phyloP scores from a whole-genome alignment of 371 early-diverging fungal genomes.

The Haplosporangium sp. region DNA sequence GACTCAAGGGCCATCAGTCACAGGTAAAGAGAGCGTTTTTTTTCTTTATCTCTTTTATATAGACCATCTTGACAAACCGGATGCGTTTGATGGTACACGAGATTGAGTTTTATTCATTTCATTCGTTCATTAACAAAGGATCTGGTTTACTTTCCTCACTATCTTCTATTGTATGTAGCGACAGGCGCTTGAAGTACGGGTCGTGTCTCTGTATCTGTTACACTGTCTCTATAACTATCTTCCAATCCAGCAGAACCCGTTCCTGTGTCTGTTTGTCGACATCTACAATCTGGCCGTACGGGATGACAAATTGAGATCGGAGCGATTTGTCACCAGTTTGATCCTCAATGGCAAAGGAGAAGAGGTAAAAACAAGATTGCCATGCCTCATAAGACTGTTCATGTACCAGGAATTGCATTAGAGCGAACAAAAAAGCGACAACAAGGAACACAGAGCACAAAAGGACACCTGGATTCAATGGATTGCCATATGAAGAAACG shows the following conservation, averaged over 20 bases:
- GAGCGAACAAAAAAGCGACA: no score
- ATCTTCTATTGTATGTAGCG: conserved; percentile 9
- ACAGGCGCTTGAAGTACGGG: conserved; percentile 36
- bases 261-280: conserved; percentile 52
- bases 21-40: conserved; percentile 16
- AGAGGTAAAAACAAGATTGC: conserved; percentile 23
- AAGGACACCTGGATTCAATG: no score
- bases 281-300: conserved; percentile 44
- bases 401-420: no score
- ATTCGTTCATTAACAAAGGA: conserved; percentile 4
- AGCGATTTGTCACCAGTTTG: conserved; percentile 49
- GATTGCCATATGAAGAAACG: no score
- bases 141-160: not conserved
- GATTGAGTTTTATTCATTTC: conserved; percentile 3
- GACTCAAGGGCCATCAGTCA: conserved; percentile 12
- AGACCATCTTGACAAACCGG: no score
- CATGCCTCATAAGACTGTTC: no score
- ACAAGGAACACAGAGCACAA: no score
- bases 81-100: not conserved
- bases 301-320: conserved; percentile 35
- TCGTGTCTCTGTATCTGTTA: conserved; percentile 45
- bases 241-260: conserved; percentile 52
- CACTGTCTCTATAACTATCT: conserved; percentile 47
- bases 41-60: not conserved
- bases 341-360: conserved; percentile 51